A percentile compares a stretch with the other conserved stretches of the same genome.
These are phyloP conservation scores for Vishniacozyma victoriae DNA, from an alignment of 768 basidiomycete genomes.

Conservation along the genomic window DNA sequence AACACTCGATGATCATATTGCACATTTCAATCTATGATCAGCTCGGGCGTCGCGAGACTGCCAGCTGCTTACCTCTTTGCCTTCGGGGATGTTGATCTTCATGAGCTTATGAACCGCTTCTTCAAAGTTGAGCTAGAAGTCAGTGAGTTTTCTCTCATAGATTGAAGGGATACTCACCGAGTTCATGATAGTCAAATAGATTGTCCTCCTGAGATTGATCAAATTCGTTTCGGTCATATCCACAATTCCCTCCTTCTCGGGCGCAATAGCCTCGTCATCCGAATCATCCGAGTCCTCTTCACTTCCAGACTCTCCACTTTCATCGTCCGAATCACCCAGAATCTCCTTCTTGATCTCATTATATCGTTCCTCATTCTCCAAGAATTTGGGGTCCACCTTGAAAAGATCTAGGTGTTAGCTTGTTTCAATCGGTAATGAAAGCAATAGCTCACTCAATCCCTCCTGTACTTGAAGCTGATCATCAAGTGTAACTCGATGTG, in stretches of 20 bases:
- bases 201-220: constrained; percentile 85
- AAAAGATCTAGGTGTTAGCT: constrained; percentile 67
- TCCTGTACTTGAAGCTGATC: constrained; percentile 93
- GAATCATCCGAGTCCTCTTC: constrained; percentile 62
- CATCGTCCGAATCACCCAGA: constrained; percentile 62
- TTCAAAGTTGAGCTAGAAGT: constrained; percentile 71
- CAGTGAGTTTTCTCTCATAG: constrained; percentile 2
- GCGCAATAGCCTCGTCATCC: constrained; percentile 53
- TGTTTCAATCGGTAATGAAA: constrained; percentile 5
- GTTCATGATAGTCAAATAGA: constrained; percentile 99
- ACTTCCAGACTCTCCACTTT: constrained; percentile 51
- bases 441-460: constrained; percentile 66
- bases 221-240: constrained; percentile 93
- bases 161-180: constrained; percentile 50
- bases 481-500: constrained; percentile 84
- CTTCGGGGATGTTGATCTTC: constrained; percentile 84
- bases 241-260: constrained; percentile 81
- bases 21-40: constrained; percentile 72
- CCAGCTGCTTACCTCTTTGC: constrained; percentile 69
- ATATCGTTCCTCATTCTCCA: constrained; percentile 92
- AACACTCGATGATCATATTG: constrained; percentile 99
- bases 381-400: constrained; percentile 81
- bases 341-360: constrained; percentile 86
- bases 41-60: background rate
- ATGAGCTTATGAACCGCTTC: constrained; percentile 98